These are phyloP conservation scores for Brassica cretica DNA, from an alignment of 345 rosid genomes.

Conservation along the genomic window DNA sequence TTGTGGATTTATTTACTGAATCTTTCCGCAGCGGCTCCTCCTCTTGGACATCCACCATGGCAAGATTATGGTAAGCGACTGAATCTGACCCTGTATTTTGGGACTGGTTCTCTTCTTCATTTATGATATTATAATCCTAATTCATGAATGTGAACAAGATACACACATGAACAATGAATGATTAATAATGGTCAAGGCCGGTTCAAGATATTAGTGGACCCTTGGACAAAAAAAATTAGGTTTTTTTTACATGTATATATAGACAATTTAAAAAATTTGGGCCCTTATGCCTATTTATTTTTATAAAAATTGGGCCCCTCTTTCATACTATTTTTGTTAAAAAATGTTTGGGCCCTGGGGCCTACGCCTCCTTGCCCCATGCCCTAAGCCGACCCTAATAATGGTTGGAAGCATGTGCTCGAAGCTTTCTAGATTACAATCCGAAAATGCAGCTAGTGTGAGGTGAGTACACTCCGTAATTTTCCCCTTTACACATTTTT, in stretches of 20 bases:
- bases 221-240: no score
- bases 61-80: background rate
- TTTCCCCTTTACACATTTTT: background rate
- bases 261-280: no score
- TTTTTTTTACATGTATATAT: no score
- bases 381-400: background rate
- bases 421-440: background rate
- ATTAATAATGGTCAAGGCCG: background rate
- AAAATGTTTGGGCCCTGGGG: no score
- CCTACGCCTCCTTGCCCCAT: no score
- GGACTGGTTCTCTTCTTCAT: background rate
- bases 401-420: background rate
- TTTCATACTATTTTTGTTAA: no score
- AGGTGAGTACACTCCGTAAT: background rate
- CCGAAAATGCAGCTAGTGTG: background rate
- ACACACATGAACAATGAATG: background rate
- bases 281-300: no score
- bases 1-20: background rate
- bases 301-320: no score
- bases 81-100: background rate
- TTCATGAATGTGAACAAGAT: background rate
- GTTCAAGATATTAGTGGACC: no score
- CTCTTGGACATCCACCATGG: background rate
- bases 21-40: background rate
- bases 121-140: background rate